A percentile compares a stretch with the other conserved stretches of the same genome.
Conservation (phyloP, 148 eudicot species). For the Vaccinium vitisidaea region DNA sequence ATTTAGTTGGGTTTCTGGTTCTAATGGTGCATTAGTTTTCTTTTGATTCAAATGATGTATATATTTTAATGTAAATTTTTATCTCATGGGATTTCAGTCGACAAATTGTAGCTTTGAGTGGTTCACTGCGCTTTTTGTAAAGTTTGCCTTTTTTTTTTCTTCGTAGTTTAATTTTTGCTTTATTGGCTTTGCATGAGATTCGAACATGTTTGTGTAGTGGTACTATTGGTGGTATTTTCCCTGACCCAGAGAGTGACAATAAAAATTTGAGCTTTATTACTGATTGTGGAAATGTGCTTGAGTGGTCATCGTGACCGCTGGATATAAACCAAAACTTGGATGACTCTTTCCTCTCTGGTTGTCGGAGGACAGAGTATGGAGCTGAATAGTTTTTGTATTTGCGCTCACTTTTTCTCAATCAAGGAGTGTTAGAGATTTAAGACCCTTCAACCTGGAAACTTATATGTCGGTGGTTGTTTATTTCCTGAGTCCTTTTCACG, state of each 20-base stretch:
- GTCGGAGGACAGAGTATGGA: too few species aligned
- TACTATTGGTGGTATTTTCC: not conserved
- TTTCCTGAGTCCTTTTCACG: not conserved
- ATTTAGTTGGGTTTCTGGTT: not conserved
- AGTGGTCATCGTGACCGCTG: not conserved
- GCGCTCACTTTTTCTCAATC: not conserved
- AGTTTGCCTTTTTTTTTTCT: too few species aligned
- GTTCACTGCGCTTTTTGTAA: too few species aligned
- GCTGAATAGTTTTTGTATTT: not conserved
- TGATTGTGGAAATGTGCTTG: conserved; percentile 5
- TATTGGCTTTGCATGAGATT: not conserved
- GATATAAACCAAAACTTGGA: not conserved
- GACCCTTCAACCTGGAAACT: not conserved
- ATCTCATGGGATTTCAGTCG: not conserved
- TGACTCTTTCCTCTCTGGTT: not conserved
- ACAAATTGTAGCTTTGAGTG: not conserved
- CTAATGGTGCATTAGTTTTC: not conserved
- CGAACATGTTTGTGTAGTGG: not conserved
- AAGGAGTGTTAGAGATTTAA: not conserved
- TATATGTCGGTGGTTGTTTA: not conserved
- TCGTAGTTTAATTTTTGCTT: not conserved
- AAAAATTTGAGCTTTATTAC: not conserved
- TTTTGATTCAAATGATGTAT: not conserved
- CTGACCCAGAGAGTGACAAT: not conserved
- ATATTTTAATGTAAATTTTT: not conserved